phyloP scores from a whole-genome alignment of 306 rosid genomes.

The Dryas octopetala region DNA sequence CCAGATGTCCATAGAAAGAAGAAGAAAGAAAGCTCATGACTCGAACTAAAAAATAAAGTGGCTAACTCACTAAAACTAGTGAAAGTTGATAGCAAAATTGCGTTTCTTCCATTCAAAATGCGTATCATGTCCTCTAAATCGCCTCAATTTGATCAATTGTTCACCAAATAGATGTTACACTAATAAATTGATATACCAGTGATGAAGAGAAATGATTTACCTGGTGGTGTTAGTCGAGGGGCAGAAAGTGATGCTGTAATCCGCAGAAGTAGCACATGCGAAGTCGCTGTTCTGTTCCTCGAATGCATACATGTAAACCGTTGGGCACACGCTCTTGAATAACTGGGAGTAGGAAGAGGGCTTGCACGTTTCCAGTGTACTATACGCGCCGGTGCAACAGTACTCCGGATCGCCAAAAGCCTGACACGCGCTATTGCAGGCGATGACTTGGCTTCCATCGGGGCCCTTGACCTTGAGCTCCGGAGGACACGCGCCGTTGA shows the following conservation, averaged over 20 bases:
- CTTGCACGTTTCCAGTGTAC: conserved; percentile 60
- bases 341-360: conserved; percentile 67
- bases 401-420: conserved; percentile 68
- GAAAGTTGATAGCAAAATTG: neutral
- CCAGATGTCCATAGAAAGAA: neutral
- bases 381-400: conserved; percentile 80
- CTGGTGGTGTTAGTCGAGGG: conserved; percentile 47
- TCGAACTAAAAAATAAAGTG: too few species aligned
- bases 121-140: neutral
- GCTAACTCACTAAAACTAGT: too few species aligned
- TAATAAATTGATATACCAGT: neutral
- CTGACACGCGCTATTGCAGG: conserved; percentile 89
- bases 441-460: conserved; percentile 36
- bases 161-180: neutral
- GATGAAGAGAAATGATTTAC: conserved; percentile 30
- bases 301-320: conserved; percentile 88
- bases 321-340: conserved; percentile 80
- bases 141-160: neutral
- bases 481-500: conserved; percentile 57
- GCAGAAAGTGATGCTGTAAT: conserved; percentile 69
- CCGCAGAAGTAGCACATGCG: conserved; percentile 51
- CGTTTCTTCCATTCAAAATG: neutral
- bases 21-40: neutral
- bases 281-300: conserved; percentile 83
- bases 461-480: conserved; percentile 46